phyloP scores from a whole-genome alignment of 495 filamentous ascomycete species.

The Penicillium mononematosum region DNA sequence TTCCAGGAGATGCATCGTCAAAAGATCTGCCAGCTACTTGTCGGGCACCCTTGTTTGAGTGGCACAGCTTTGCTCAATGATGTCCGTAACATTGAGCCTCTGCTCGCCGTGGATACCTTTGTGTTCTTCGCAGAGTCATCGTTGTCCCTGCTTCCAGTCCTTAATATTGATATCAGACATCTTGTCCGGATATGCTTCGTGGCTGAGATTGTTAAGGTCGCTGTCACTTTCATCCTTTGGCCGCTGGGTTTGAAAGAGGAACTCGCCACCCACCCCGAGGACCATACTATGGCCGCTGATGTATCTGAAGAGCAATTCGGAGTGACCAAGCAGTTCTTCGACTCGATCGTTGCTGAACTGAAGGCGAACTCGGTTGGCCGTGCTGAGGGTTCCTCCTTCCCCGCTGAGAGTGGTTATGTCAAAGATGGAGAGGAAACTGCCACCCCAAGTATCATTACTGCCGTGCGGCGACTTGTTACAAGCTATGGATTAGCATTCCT shows the following conservation, averaged over 20 bases:
- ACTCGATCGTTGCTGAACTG: slow-evolving; percentile 42
- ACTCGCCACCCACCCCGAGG: slow-evolving; percentile 34
- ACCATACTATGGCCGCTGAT: slow-evolving; percentile 29
- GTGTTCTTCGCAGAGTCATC: slow-evolving; percentile 79
- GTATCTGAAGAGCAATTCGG: slow-evolving; percentile 32
- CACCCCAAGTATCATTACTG: slow-evolving; percentile 40
- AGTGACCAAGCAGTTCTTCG: slow-evolving; percentile 42
- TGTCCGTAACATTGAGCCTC: slow-evolving; percentile 56
- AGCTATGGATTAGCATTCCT: slow-evolving; percentile 89
- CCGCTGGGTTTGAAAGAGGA: slow-evolving; percentile 44
- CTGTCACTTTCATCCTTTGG: slow-evolving; percentile 46
- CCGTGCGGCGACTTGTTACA: slow-evolving; percentile 55
- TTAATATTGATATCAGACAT: slow-evolving; percentile 75
- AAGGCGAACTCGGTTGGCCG: slow-evolving; percentile 46
- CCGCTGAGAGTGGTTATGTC: slow-evolving; percentile 44
- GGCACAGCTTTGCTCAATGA: slow-evolving; percentile 41
- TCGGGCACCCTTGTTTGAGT: slow-evolving; percentile 49
- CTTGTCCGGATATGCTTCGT: slow-evolving; percentile 86
- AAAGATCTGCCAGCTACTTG: slow-evolving; percentile 77
- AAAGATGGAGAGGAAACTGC: slow-evolving; percentile 45
- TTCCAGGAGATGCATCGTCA: slow-evolving; percentile 66
- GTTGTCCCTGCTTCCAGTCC: slow-evolving; percentile 66
- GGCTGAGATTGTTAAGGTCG: slow-evolving; percentile 83
- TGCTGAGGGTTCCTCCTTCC: slow-evolving; percentile 42
- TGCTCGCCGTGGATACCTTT: slow-evolving; percentile 78